Conservation (phyloP, 202 grass and related monocot species). For the Saccharum hybrid region DNA sequence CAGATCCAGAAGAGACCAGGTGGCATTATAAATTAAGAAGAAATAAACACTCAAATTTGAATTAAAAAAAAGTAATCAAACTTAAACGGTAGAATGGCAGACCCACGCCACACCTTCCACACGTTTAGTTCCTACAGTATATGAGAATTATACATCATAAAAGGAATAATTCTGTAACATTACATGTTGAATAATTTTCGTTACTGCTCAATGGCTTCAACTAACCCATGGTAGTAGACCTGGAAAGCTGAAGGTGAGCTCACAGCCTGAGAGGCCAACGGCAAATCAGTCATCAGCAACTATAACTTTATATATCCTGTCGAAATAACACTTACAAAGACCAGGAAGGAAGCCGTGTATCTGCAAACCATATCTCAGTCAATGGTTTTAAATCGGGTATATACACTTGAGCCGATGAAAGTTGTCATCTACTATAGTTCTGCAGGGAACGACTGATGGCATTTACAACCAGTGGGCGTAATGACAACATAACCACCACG, state of each 20-base stretch:
- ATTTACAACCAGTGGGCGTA: constrained; percentile 46
- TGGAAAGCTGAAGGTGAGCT: neutral
- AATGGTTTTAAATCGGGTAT: constrained; percentile 35
- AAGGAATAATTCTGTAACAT: no score
- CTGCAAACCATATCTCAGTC: constrained; percentile 42
- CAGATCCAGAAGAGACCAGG: no score
- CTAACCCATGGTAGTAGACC: neutral
- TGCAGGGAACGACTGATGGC: constrained; percentile 18
- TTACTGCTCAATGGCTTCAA: neutral
- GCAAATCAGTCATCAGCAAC: constrained; percentile 13
- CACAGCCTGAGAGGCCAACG: neutral
- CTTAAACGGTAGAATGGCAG: no score
- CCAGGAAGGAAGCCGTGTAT: constrained; percentile 26
- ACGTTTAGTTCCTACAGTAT: no score
- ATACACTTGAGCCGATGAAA: constrained; percentile 41
- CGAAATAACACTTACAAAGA: constrained; percentile 26
- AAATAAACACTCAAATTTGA: no score
- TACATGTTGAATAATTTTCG: neutral
- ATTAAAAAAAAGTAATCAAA: no score
- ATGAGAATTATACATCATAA: no score
- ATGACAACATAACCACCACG: constrained; percentile 28
- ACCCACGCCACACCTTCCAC: no score
- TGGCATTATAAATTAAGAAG: no score
- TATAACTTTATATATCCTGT: constrained; percentile 39
- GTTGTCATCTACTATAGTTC: constrained; percentile 27